phyloP scores from a whole-genome alignment of 306 rosid species.

The Psophocarpus tetragonolobus region DNA sequence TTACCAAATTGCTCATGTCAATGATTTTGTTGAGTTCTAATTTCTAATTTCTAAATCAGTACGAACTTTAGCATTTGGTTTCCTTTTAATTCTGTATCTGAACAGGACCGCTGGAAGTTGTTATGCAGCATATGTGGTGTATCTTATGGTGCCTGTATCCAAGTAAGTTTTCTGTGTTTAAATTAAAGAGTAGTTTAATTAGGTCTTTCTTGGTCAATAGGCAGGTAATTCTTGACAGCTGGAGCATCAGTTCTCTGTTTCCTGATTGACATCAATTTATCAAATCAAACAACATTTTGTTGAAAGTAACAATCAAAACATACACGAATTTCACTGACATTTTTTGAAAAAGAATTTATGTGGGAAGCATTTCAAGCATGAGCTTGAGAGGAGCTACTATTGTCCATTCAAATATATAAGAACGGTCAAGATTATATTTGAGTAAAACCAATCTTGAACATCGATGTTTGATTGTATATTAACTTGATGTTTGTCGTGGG shows the following conservation, averaged over 20 bases:
- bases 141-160: slow-evolving; percentile 98
- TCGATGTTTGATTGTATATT: neutral
- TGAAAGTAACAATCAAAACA: slow-evolving; percentile 2
- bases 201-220: neutral
- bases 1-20: slow-evolving; percentile 25
- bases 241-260: neutral
- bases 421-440: neutral
- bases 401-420: neutral
- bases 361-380: neutral
- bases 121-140: slow-evolving; percentile 94
- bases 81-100: slow-evolving; percentile 30
- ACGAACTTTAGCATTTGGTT: slow-evolving; percentile 4
- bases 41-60: slow-evolving; percentile 2
- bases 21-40: neutral
- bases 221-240: neutral
- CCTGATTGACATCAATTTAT: slow-evolving; percentile 4
- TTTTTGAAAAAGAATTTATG: neutral
- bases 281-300: neutral
- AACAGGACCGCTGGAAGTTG: slow-evolving; percentile 99
- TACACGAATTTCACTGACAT: neutral
- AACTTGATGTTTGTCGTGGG: neutral
- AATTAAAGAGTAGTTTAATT: slow-evolving; percentile 20
- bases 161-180: slow-evolving; percentile 60
- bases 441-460: neutral
- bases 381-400: neutral